Base-by-base conservation (phyloP, 345 rosid species). In the Rhizophora apiculata region DNA sequence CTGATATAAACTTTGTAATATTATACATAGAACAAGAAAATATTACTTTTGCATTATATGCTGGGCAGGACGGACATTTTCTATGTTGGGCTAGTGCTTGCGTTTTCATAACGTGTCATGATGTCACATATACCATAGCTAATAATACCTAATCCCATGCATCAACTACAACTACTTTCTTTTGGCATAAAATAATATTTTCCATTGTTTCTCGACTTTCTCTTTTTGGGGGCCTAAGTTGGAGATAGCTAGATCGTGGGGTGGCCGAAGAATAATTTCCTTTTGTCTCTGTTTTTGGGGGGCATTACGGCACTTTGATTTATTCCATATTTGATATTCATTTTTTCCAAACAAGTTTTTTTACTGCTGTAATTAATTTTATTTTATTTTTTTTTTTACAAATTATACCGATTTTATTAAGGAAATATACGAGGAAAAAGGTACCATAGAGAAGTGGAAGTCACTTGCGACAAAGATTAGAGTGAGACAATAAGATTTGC, bases 261-360 rank as follows among this genome's bases (percentile, higher is more conserved):
- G 76, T 60, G 83, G 88, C 78, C 70, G 75, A 70, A 63, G 62
- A 82, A 90, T 90, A 89, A 86, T 88, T 82, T 86, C 83, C 49
- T 82, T 81, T 78, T 86, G 81, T 86, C 87, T 76, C 78, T 64
- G 82, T 65, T 79, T 65, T 71, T 74, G 72, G 86, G 75, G 78
- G 72, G 79, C 9, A 34, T 34, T 34, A 34, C 1, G 9, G 37
- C 9, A 34, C 37, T 34, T 34, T 34, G 37, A 34, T 34, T 34
- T 34, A 1, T 34, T 34, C 9, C 9, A 34, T 34, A 34, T 34
- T 34, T 34, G 37, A 34, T 34, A 34, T 34, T 34, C 2, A 34
- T 34, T 34, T 34, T 34, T 34, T 34, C 24, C 24, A 1, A 34
- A 34, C 9, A 7, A 34, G 9, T 7, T 7, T 7, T 24, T 34